These are phyloP conservation scores for Sutorius australiensis DNA, from an alignment of 768 basidiomycete genomes.

Conservation along the genomic window DNA sequence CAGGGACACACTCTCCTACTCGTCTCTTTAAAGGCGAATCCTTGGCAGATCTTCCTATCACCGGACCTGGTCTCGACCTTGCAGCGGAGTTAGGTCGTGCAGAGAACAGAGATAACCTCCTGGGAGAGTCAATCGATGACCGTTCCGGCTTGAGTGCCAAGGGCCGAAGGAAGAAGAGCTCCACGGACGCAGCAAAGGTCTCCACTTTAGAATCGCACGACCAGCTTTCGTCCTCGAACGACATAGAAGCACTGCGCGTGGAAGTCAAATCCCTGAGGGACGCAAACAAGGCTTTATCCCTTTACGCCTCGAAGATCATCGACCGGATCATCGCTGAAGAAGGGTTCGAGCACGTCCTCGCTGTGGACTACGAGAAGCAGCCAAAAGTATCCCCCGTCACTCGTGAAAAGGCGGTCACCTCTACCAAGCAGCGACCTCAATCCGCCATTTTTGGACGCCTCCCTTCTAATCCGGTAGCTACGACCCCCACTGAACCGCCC, in stretches of 20 bases:
- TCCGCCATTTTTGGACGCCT: constrained; percentile 48
- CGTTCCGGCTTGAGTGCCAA: constrained; percentile 43
- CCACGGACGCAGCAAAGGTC: constrained; percentile 30
- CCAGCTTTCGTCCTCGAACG: constrained; percentile 42
- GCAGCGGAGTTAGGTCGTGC: constrained; percentile 91
- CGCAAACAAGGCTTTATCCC: constrained; percentile 90
- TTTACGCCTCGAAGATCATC: constrained; percentile 97
- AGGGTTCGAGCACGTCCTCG: constrained; percentile 94
- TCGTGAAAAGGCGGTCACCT: constrained; percentile 12
- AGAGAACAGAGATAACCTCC: constrained; percentile 79
- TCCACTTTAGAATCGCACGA: constrained; percentile 41
- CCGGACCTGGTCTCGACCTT: constrained; percentile 84
- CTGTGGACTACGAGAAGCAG: constrained; percentile 80
- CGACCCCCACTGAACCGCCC: constrained; percentile 27
- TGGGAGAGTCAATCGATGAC: constrained; percentile 52
- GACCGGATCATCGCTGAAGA: constrained; percentile 96
- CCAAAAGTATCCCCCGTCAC: constrained; percentile 41
- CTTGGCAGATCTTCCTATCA: constrained; percentile 81
- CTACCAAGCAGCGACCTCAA: constrained; percentile 56
- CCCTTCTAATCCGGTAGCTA: constrained; percentile 37
- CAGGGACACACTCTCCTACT: constrained; percentile 45
- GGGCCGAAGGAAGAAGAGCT: constrained; percentile 41
- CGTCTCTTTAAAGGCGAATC: constrained; percentile 63
- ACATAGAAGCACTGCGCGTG: constrained; percentile 69
- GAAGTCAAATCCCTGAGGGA: constrained; percentile 94